Conservation (phyloP, 805 yeast species). For the Candida xyloterini region DNA sequence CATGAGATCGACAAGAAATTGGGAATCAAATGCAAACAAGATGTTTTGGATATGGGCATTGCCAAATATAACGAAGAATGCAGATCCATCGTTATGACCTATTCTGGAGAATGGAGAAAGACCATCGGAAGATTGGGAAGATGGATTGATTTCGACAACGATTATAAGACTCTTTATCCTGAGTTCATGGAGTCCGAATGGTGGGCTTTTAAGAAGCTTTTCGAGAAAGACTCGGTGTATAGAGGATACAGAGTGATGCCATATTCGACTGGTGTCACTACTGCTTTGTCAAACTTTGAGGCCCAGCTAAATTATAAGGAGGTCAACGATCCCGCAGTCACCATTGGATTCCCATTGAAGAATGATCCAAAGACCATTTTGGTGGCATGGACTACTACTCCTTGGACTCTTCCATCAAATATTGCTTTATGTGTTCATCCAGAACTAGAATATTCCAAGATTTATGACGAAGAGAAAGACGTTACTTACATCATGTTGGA, state of each 20-base stretch:
- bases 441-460: constrained; percentile 85
- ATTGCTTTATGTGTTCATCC: constrained; percentile 91
- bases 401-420: constrained; percentile 98
- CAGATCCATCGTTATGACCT: constrained; percentile 95
- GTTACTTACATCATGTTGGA: constrained; percentile 82
- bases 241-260: constrained; percentile 98
- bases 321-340: constrained; percentile 94
- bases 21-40: constrained; percentile 89
- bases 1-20: constrained; percentile 98
- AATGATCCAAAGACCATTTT: constrained; percentile 79
- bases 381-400: constrained; percentile 99
- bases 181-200: constrained; percentile 96
- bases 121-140: constrained; percentile 95
- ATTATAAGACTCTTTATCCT: constrained; percentile 94
- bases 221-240: constrained; percentile 83
- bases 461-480: constrained; percentile 83
- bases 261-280: constrained; percentile 94
- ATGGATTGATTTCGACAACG: constrained; percentile 99
- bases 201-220: constrained; percentile 96
- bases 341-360: constrained; percentile 78
- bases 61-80: constrained; percentile 93
- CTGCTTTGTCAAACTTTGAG: constrained; percentile 95
- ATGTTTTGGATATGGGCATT: constrained; percentile 91
- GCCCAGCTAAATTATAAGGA: constrained; percentile 98
- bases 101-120: constrained; percentile 90